Evolutionary conservation across 176 grass and related monocot genomes (phyloP), one percentile per base, ranked within the genome.

Genomic region (Zoysia japonica): DNA sequence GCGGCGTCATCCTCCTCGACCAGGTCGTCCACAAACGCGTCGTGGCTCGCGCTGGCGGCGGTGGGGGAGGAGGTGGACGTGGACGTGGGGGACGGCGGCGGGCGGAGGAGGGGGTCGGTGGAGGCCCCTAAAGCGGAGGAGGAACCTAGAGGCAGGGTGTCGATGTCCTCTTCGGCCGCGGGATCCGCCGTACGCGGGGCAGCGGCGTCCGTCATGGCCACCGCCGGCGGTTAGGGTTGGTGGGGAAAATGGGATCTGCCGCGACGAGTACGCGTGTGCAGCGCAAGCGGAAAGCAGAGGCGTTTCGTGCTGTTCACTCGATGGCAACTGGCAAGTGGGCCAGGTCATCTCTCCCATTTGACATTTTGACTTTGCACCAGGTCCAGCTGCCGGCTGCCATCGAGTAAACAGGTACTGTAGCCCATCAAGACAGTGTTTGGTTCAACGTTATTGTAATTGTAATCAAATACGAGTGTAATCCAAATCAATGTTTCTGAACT

Each of bases 71-170:
- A 56, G 47, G 77, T 0, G 14, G 77, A 6, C 6, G 55, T 57
- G 74, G 80, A 78, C 38, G 88, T 66, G 7, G 92, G 80, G 53
- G 87, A 73, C 20, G 72, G 74, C 16, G 82, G 83, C 3, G 89
- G 85, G 60, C 78, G 88, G 41, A 94, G 89, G 73, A 97, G 75
- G 12, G 95, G 92, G 76, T 97, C 95, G 52, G 82, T 85, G 5
- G 68, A 76, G 71, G 84, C 84, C 13, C 77, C 57, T 11, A 87
- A 67, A 53, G 45, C 49, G 9, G 84, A 74, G 69, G 80, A 84
- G 17, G 80, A 84, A 60, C 87, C 88, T 11, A 93, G 65, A 49
- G 74, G 60, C 35, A 93, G 85, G 45, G 72, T 86, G 52, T 90
- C 89, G 67, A 91, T 71, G 40, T 91, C 88, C 63, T 91, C 76